Evolutionary conservation across 768 basidiomycete genomes (phyloP).

Genomic region (Mycena vulgaris): DNA sequence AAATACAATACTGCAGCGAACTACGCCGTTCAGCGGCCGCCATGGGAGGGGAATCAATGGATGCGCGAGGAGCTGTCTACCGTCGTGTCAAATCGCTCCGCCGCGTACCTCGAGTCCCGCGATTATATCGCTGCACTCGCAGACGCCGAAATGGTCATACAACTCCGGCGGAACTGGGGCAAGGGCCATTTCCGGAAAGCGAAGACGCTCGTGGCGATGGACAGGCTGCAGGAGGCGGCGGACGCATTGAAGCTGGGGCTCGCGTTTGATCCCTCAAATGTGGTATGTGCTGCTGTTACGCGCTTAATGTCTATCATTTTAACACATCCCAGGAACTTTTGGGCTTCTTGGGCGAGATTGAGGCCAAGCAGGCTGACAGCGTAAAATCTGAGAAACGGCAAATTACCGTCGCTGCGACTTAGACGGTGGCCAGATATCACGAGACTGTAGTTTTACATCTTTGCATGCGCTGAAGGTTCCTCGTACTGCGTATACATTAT

Average conservation of each 20-base stretch:
- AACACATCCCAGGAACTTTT: conserved; percentile 30
- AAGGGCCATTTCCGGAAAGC: conserved; percentile 98
- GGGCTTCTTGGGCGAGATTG: conserved; percentile 30
- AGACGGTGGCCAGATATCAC: not conserved
- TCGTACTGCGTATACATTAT: not conserved
- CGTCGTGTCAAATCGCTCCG: conserved; percentile 92
- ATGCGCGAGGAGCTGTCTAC: conserved; percentile 94
- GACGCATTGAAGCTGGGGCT: conserved; percentile 88
- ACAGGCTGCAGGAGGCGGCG: conserved; percentile 78
- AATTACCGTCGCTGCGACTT: conserved; percentile 17
- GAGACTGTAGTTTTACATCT: not conserved
- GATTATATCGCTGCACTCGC: conserved; percentile 85
- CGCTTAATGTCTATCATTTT: not conserved
- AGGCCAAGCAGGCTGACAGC: conserved; percentile 24
- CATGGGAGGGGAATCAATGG: conserved; percentile 89
- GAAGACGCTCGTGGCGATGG: conserved; percentile 86
- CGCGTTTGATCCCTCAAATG: conserved; percentile 79
- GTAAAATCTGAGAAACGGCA: conserved; percentile 12
- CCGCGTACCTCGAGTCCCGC: conserved; percentile 83
- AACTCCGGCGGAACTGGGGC: conserved; percentile 89
- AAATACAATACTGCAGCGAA: conserved; percentile 86
- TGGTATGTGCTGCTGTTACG: conserved; percentile 47
- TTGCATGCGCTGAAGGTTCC: not conserved
- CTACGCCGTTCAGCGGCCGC: conserved; percentile 84
- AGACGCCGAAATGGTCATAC: conserved; percentile 93